phyloP scores from a whole-genome alignment of 148 eudicot genomes.

The Rhododendron vialii region DNA sequence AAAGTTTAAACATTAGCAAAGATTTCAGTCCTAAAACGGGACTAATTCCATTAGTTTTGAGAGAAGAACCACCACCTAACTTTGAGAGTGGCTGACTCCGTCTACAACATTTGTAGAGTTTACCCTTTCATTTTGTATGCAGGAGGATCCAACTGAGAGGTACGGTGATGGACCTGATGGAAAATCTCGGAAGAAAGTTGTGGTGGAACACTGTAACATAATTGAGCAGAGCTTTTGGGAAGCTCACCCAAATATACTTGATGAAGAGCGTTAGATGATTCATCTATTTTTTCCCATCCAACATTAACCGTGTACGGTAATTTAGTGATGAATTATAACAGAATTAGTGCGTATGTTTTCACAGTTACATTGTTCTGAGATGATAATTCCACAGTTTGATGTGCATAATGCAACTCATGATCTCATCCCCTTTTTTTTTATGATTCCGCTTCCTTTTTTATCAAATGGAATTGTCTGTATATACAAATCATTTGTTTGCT shows the following conservation, averaged over 20 bases:
- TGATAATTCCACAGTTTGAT: neutral
- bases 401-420: neutral
- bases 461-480: neutral
- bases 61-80: neutral
- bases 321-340: neutral
- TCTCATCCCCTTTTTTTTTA: neutral
- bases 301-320: neutral
- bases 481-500: neutral
- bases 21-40: neutral
- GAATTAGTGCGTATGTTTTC: neutral
- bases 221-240: constrained; percentile 64
- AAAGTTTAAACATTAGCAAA: neutral
- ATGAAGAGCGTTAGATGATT: constrained; percentile 3
- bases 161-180: constrained; percentile 3
- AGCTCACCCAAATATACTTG: constrained; percentile 51
- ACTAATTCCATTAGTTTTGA: neutral
- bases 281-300: neutral
- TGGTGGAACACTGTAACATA: constrained; percentile 54
- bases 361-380: neutral
- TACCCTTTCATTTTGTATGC: constrained; percentile 8
- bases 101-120: neutral
- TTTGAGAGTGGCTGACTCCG: neutral
- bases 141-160: constrained; percentile 19
- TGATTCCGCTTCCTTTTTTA: neutral
- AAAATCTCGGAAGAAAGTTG: constrained; percentile 27